phyloP scores from a whole-genome alignment of 202 grass and related monocot genomes.

The Zoysia matrella region DNA sequence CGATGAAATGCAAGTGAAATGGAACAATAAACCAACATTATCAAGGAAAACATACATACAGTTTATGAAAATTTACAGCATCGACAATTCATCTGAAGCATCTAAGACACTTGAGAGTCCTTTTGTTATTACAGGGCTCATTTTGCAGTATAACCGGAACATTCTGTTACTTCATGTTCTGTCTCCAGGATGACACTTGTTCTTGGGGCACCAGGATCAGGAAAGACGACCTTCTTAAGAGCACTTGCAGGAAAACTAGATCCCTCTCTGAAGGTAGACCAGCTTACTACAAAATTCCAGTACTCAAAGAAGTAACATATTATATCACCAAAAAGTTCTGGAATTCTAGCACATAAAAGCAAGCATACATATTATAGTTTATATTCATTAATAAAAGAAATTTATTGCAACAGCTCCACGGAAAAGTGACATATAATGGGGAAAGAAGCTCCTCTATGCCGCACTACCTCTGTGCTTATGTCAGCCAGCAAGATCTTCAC shows the following conservation, averaged over 20 bases:
- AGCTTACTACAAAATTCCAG: not conserved
- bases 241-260: slow-evolving; percentile 66
- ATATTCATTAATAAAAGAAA: not conserved
- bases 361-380: not conserved
- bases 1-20: not conserved
- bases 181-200: slow-evolving; percentile 75
- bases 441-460: slow-evolving; percentile 55
- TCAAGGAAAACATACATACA: not conserved
- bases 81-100: not conserved
- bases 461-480: slow-evolving; percentile 73
- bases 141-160: too few species aligned
- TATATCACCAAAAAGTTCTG: not conserved
- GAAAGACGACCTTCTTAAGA: slow-evolving; percentile 74
- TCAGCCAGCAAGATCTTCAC: slow-evolving; percentile 90
- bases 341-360: not conserved
- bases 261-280: slow-evolving; percentile 59
- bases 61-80: not conserved
- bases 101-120: not conserved
- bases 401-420: slow-evolving; percentile 54
- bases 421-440: slow-evolving; percentile 79
- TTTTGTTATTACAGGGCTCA: not conserved
- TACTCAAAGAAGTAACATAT: not conserved
- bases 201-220: slow-evolving; percentile 77
- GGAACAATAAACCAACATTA: not conserved
- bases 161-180: too few species aligned